Base-by-base conservation (phyloP, 1,139 yeast species). In the Kodamaea derodonti region DNA sequence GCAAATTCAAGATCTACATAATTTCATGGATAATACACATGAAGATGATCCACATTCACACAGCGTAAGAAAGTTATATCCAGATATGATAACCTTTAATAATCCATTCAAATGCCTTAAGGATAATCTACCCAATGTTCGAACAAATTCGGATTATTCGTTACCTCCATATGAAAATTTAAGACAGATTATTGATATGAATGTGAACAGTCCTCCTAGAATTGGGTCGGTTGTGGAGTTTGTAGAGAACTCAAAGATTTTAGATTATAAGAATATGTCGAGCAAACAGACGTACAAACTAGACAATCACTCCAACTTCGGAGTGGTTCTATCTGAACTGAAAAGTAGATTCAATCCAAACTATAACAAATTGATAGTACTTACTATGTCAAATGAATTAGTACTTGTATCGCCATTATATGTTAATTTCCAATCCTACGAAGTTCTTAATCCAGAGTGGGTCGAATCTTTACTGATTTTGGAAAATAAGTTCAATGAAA, bases 161-260 rank as follows among this genome's bases (percentile, higher is more conserved):
- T 32, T 20, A 16, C 39, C 36, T 3, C 44, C 50, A 3, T 34
- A 39, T 22, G 40, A 39, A 20, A 42, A 40, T 15, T 48, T 48
- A 27, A 33, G 41, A 22, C 49, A 49, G 7, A 52, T 59, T 7
- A 33, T 53, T 5, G 44, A 51, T 11, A 42, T 43, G n/a, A 58
- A 51, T 35, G 45, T 45, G n/a, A 38, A 39, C 11, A 35, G 27
- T 5, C 41, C 48, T 10, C 68, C 69, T 0, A 35, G 33, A 1
- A 35, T 43, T 3, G 75, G 75, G 0, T 62, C 72, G 1, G 36
- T 69, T 2, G 56, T 69, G 1, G 69, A 65, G 38, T 58, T 55
- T 37, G 35, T 42, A 7, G 22, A n/a, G n/a, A n/a, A n/a, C n/a
- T n/a, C n/a, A n/a, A n/a, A n/a, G n/a, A n/a, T n/a, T n/a, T n/a